Percentiles rank a stretch among this genome's conserved stretches.
Conservation (phyloP, 2,329 filamentous ascomycete species). For the Ascochyta clinopodiicola region DNA sequence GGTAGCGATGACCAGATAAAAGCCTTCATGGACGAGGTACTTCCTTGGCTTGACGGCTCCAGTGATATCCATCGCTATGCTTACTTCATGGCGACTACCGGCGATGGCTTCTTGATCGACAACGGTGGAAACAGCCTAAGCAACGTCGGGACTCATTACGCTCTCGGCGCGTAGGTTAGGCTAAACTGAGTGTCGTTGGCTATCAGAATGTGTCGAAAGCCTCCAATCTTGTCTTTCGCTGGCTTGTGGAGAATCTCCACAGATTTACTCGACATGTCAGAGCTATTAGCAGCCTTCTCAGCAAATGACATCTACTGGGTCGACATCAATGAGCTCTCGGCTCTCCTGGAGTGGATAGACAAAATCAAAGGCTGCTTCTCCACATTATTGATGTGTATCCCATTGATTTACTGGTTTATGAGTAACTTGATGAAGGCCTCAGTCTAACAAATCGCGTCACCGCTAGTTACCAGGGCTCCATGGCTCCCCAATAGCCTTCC, state of each 20-base stretch:
- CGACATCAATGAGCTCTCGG: too few species aligned
- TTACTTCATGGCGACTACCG: constrained; percentile 30
- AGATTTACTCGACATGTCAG: too few species aligned
- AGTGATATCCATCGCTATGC: constrained; percentile 42
- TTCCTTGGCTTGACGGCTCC: constrained; percentile 43
- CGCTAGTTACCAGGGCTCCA: constrained; percentile 14
- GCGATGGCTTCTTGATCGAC: constrained; percentile 25
- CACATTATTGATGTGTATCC: too few species aligned
- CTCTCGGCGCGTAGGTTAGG: not conserved
- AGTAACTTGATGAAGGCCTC: too few species aligned
- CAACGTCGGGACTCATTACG: constrained; percentile 24
- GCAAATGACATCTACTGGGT: too few species aligned
- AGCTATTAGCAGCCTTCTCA: too few species aligned
- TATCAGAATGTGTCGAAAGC: not conserved
- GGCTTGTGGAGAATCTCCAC: too few species aligned
- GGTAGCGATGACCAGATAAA: constrained; percentile 29
- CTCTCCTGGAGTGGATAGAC: too few species aligned
- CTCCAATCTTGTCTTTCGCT: too few species aligned
- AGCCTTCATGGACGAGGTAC: constrained; percentile 33
- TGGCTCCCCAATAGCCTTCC: constrained; percentile 31
- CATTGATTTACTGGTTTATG: too few species aligned
- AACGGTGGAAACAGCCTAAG: constrained; percentile 21
- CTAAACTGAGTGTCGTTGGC: too few species aligned
- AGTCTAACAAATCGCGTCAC: not conserved
- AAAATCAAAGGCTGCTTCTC: too few species aligned